Base-by-base conservation (phyloP, 2,329 filamentous ascomycete species). In the Botryotinia convoluta region DNA sequence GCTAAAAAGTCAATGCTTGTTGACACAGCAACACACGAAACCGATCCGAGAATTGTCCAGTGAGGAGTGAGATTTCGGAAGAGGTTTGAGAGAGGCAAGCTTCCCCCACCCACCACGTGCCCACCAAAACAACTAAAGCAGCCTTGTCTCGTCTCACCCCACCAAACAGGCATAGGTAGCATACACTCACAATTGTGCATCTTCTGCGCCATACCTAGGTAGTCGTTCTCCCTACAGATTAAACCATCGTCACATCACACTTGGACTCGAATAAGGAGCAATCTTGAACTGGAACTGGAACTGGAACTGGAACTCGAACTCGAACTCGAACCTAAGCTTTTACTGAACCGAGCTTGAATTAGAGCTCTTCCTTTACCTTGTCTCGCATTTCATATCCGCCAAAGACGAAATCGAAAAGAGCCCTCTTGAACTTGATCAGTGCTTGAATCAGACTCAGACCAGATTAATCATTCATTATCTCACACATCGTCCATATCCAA, bases 21-120 rank as follows among this genome's bases (percentile, higher is more conserved):
- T 70, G 59, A 70, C 68, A 70, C 29, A 39, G 68, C 54, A 70
- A 70, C 68, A n/a, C 26, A 29, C 26, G n/a, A 54, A 37, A 6
- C n/a, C n/a, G 26, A 44, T 45, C 44, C 37, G 62, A 44, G 10
- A 57, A 32, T 18, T 57, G 51, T 16, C 51, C 35, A 26, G 59
- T 60, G 59, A 37, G 20, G 18, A 61, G 16, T 61, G 35, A 61
- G 35, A 29, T 60, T 22, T 64, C 60, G 22, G 35, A 54, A 54
- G 48, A 51, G 48, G 48, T 6, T n/a, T n/a, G 48, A n/a, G 45
- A 37, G 54, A 39, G 37, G 45, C 20, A 39, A 29, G 26, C 45
- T 18, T 67, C 35, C 45, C 45, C 51, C n/a, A 29, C n/a, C 5
- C 14, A 57, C 51, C 51, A 54, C 51, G 51, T 57, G 51, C 51